Evolutionary conservation across 192 early-diverging fungal genomes (phyloP), one percentile per base, ranked within the genome.

Genomic region (Geranomyces variabilis): DNA sequence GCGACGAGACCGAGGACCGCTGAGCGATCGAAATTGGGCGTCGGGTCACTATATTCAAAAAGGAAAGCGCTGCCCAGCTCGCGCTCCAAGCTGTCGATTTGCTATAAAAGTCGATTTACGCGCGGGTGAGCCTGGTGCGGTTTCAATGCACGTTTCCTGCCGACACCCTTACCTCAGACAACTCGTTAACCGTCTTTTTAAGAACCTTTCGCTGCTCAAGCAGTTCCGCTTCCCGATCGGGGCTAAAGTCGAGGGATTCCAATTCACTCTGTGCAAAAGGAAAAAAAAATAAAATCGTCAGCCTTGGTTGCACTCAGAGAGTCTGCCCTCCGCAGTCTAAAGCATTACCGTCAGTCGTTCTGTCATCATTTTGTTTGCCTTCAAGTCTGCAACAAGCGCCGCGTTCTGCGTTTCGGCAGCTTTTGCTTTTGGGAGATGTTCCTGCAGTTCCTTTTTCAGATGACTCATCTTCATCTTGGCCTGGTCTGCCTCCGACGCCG

Each of bases 1-100:
- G 93, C 97, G 26, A 98, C 92, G n/a, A 96, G 80, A 4, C 97
- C 97, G 72, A 92, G 94, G 48, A 99, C 95, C 69, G 90, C 84
- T 51, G 82, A 80, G 4, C 93, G 90, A 75, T 97, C 91, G 87
- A 99, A 97, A 77, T 91, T 88, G 6, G 91, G 89, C 24, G 83
- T 78, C 0, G 96, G 97, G 61, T 96, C 87, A 26, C 77, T 79
- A 77, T 97, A 99, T 44, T 84, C 73, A 67, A 99, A 97, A 26
- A 94, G 59, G 21, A 80, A 55, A 21, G 62, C 56, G 5, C n/a
- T n/a, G 22, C 46, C 61, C 31, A 82, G 79, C 15, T 79, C 71
- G 22, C 74, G 48, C 62, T 84, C 80, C 24, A 81, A 47, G 0
- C 49, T 26, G 10, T 77, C 66, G 45, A 80, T 61, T 26, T 55